Percentiles rank a stretch among this genome's conserved stretches.
Evolutionary conservation across 208 protist species (phyloP).

Genomic region (Endotrypanum monterogeii): DNA sequence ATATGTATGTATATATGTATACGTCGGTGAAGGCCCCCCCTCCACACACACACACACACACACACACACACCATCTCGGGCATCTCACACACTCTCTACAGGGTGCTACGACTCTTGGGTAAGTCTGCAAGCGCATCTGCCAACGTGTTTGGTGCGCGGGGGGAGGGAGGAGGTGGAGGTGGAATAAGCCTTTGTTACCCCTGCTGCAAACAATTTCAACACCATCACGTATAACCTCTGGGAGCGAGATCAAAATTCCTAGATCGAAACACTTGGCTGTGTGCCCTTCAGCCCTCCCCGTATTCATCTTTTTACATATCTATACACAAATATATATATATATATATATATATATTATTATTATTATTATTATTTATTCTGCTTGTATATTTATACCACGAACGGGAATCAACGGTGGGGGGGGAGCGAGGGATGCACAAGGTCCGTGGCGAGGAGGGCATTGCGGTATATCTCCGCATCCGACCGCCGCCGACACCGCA

Average conservation of each 20-base stretch:
- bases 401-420: no score
- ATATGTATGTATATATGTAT: not conserved
- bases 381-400: no score
- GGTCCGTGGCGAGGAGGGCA: slow-evolving; percentile 47
- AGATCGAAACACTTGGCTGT: not conserved
- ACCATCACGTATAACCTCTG: not conserved
- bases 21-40: not conserved
- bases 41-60: not conserved
- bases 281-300: no score
- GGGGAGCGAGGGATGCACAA: slow-evolving; percentile 1
- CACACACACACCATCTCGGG: not conserved
- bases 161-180: not conserved
- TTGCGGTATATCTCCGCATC: slow-evolving; percentile 80
- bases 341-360: no score
- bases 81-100: not conserved
- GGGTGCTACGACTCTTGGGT: not conserved
- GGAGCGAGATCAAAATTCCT: not conserved
- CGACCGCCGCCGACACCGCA: slow-evolving; percentile 55
- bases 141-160: not conserved
- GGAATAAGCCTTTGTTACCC: not conserved
- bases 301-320: no score
- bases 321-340: no score
- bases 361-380: no score
- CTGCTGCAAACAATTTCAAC: not conserved
- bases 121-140: not conserved